Conservation (phyloP, 1,139 yeast genomes). For the Geotrichum cucujoidarum region DNA sequence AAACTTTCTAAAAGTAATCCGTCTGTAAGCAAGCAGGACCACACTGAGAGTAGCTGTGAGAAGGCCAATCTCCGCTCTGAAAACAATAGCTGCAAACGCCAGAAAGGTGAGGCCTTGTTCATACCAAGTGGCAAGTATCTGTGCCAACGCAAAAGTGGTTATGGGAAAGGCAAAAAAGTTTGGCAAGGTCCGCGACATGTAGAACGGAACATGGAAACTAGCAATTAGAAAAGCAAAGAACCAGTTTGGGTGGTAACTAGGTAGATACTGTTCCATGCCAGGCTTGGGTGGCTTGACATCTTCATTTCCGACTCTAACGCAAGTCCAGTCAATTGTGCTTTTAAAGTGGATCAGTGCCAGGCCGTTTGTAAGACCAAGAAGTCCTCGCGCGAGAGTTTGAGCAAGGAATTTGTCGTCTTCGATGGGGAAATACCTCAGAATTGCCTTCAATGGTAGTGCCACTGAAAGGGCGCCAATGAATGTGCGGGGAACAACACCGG, state of each 20-base stretch:
- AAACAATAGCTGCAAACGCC: constrained; percentile 60
- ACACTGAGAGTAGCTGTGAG: constrained; percentile 47
- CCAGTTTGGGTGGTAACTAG: constrained; percentile 40
- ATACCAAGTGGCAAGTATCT: constrained; percentile 48
- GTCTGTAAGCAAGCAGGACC: constrained; percentile 39
- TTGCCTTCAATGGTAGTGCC: constrained; percentile 43
- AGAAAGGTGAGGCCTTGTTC: constrained; percentile 52
- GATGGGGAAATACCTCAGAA: constrained; percentile 29
- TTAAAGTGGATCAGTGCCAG: constrained; percentile 30
- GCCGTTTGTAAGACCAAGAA: constrained; percentile 35
- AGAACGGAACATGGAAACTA: constrained; percentile 77
- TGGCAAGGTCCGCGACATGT: constrained; percentile 77
- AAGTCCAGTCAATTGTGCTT: constrained; percentile 23
- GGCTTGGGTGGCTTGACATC: no score
- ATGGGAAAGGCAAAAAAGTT: constrained; percentile 81
- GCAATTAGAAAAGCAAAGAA: constrained; percentile 52
- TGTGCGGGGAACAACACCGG: constrained; percentile 87
- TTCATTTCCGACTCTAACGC: constrained; percentile 19
- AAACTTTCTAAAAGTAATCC: constrained; percentile 40
- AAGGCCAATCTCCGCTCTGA: constrained; percentile 68
- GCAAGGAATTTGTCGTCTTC: constrained; percentile 33
- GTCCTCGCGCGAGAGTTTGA: constrained; percentile 40
- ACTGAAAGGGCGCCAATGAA: constrained; percentile 69
- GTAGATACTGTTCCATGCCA: constrained; percentile 10
- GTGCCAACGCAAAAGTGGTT: constrained; percentile 52